Base-by-base conservation (phyloP, 108 stramenopile species). In the Licmophora abbreviata region DNA sequence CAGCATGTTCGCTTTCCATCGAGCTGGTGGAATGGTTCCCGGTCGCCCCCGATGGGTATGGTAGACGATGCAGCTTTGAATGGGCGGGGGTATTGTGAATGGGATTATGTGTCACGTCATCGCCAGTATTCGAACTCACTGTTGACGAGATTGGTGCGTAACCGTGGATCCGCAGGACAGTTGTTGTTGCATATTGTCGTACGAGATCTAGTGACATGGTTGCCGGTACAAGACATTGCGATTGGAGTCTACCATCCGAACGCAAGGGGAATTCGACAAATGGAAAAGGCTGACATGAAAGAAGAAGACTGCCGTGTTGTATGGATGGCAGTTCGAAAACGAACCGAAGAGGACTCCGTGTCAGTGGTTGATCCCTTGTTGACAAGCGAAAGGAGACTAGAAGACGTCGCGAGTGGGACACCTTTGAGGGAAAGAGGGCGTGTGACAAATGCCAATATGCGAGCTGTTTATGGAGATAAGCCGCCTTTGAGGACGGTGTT, bases 181-280 rank as follows among this genome's bases (percentile, higher is more conserved):
- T 50, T 91, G 24, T 40, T 91, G 23, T 28, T 91, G 44, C 83
- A 83, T 38, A 31, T 91, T 26, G 34, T 86, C 7, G 64, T 86
- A 1, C 69, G 75, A 20, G 85, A 82, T 46, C 43, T 69, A 35
- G 48, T 68, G 31, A 63, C 68, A 0, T 42, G 53, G 21, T 40
- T 66, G 17, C 58, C 77, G 10, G 52, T 68, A 17, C 57, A 69
- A 29, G 83, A 91, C 38, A 56, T 91, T 52, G 80, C 63, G 8
- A 58, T 91, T 20, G 89, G 89, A 2, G 68, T 69, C 46, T 87
- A 73, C 33, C 84, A 91, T 58, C 89, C 89, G 4, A 84, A 82
- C 50, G 81, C 85, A 3, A 59, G 75, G 14, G 83, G 83, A 6
- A 63, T 86, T 27, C 68, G 80, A 23, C 43, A 43, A 32, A 59